phyloP scores from a whole-genome alignment of 1,284 basidiomycete genomes.

The Volvariella surrecta region DNA sequence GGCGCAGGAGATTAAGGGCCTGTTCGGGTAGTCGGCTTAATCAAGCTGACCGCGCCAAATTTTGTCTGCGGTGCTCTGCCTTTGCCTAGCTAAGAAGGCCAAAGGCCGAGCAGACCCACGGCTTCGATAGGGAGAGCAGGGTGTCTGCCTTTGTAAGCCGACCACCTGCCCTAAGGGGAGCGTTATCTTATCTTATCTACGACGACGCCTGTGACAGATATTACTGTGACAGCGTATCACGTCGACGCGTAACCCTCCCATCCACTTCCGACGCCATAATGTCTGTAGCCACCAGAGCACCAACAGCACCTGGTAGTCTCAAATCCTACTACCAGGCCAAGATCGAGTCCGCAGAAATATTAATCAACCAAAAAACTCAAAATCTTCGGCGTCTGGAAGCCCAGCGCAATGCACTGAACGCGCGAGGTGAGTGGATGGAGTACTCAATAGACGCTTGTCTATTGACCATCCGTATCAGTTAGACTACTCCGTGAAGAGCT shows the following conservation, averaged over 20 bases:
- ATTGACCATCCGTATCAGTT: constrained; percentile 35
- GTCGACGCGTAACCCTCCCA: neutral
- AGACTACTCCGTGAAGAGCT: constrained; percentile 88
- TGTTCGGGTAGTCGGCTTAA: no score
- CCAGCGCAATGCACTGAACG: constrained; percentile 94
- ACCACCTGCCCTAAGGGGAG: no score
- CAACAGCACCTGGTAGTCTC: constrained; percentile 51
- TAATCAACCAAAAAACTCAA: constrained; percentile 95
- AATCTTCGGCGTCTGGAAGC: constrained; percentile 94
- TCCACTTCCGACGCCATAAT: constrained; percentile 22
- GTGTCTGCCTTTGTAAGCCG: no score
- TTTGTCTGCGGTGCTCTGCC: no score
- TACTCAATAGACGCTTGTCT: neutral
- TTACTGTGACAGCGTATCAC: no score
- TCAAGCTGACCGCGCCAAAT: no score
- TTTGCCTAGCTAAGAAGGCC: no score
- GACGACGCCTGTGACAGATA: no score
- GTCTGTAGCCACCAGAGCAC: constrained; percentile 40
- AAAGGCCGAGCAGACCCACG: no score
- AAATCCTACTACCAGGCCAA: constrained; percentile 95
- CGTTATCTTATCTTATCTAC: no score
- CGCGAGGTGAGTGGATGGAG: constrained; percentile 56
- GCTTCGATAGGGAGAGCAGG: no score
- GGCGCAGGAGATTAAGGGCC: no score
- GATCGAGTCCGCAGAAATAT: constrained; percentile 87